Conservation (phyloP, 345 rosid species). For the Noccaea bulbosa region DNA sequence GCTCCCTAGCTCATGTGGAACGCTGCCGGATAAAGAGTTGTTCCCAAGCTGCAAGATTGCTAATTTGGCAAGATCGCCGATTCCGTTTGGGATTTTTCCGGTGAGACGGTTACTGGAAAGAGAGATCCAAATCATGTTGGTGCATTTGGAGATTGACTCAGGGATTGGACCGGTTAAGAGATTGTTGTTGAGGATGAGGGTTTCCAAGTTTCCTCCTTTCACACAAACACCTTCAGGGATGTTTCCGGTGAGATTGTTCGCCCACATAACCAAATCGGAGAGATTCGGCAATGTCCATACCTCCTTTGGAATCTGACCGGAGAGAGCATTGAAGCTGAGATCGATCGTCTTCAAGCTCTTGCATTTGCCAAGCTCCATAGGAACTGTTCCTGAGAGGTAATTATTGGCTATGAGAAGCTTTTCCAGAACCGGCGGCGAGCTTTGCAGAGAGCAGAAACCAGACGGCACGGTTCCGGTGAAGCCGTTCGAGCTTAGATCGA, state of each 20-base stretch:
- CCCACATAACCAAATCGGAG: conserved; percentile 88
- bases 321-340: conserved; percentile 84
- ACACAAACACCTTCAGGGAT: conserved; percentile 78
- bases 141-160: conserved; percentile 69
- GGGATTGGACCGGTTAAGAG: conserved; percentile 73
- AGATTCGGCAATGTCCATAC: conserved; percentile 80
- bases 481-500: conserved; percentile 79
- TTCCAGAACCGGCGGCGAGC: conserved; percentile 57
- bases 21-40: conserved; percentile 75
- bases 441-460: conserved; percentile 61
- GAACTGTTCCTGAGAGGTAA: conserved; percentile 75
- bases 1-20: conserved; percentile 76
- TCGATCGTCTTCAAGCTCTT: conserved; percentile 70
- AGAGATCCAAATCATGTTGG: conserved; percentile 89
- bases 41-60: conserved; percentile 89
- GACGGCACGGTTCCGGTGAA: conserved; percentile 69
- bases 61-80: conserved; percentile 65
- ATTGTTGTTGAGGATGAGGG: conserved; percentile 89
- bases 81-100: conserved; percentile 72
- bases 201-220: conserved; percentile 76
- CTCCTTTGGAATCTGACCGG: conserved; percentile 64
- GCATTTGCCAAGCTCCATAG: conserved; percentile 74
- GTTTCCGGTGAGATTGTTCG: conserved; percentile 82
- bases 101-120: conserved; percentile 75
- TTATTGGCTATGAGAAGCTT: conserved; percentile 71